These are phyloP conservation scores for Phytopythium mirpurense DNA, from an alignment of 352 stramenopile genomes.

Conservation along the genomic window DNA sequence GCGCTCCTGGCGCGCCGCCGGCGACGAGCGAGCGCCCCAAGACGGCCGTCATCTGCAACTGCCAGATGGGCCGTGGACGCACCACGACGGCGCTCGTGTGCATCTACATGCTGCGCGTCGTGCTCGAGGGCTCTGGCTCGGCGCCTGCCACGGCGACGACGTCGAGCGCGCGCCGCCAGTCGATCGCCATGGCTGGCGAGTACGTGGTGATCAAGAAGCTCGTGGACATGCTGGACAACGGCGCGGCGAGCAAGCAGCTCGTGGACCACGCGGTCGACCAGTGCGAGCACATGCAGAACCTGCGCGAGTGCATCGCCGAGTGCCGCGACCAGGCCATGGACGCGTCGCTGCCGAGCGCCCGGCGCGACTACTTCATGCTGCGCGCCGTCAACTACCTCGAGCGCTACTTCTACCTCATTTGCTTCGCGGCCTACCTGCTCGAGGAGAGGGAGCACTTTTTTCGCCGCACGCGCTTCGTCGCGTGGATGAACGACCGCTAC, in stretches of 20 bases:
- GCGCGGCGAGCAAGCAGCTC: slow-evolving; percentile 48
- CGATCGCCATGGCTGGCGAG: slow-evolving; percentile 40
- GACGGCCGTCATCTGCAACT: slow-evolving; percentile 86
- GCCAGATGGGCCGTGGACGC: slow-evolving; percentile 85
- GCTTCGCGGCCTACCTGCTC: slow-evolving; percentile 83
- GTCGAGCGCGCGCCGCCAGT: slow-evolving; percentile 33
- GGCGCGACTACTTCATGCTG: slow-evolving; percentile 81
- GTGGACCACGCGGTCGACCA: slow-evolving; percentile 74
- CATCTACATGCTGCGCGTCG: slow-evolving; percentile 81
- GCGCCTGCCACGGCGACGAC: slow-evolving; percentile 4
- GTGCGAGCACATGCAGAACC: slow-evolving; percentile 82
- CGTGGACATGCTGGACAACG: slow-evolving; percentile 65
- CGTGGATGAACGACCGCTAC: slow-evolving; percentile 84
- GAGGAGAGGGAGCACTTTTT: slow-evolving; percentile 60
- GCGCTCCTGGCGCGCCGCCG: neutral
- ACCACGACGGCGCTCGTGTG: slow-evolving; percentile 88
- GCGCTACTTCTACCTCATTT: slow-evolving; percentile 88
- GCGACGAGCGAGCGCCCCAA: slow-evolving; percentile 1
- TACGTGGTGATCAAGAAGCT: slow-evolving; percentile 78
- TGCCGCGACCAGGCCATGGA: slow-evolving; percentile 75
- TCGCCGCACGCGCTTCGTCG: slow-evolving; percentile 55
- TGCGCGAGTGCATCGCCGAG: slow-evolving; percentile 79
- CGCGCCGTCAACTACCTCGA: slow-evolving; percentile 87
- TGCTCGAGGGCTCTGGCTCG: slow-evolving; percentile 38
- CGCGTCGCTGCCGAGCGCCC: slow-evolving; percentile 49